Evolutionary conservation across 129 eudicot genomes (phyloP), one percentile per base, ranked within the genome.

Genomic region (Silybum marianum): DNA sequence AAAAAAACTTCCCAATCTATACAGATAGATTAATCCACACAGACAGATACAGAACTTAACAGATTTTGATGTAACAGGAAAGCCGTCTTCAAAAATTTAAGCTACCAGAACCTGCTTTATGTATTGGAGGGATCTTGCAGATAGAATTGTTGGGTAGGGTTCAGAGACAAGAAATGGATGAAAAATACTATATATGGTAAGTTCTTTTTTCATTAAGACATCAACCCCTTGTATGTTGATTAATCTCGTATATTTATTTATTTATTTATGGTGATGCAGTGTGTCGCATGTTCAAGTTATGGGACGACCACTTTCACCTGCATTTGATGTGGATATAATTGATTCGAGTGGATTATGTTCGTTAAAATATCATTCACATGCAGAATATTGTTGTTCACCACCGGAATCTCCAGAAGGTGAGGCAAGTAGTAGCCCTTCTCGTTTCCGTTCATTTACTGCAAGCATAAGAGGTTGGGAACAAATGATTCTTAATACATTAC

Each of bases 61-160:
- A 42, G 9, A 18, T 28, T 62, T 69, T 62, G 54, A 85, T 44
- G 38, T 63, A 71, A 73, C 85, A 93, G 98, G 92, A 86, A 69
- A 85, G 84, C 76, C 75, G 86, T 22, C 73, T 89, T 85, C 98
- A 93, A 73, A 88, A 87, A 81, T 93, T 90, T 76, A 83, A 84
- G 88, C 89, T 93, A 19, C 96, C 97, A 48, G 91, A 90, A 86
- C 97, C 97, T 38, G 94, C 89, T 84, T 83, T 93, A 60, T 93
- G 97, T 81, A 89, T 91, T 9, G 98, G 98, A 42, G 97, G 94
- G 58, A 84, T 88, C 75, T 80, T 93, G 74, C 87, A 86, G 73
- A 80, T 93, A 62, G 97, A 93, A 84, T 83, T 93, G 51, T 75
- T 93, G 72, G 98, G 98, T 19, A 88, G 97, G 70, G 91, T 91